Conservation (phyloP, 306 rosid species). For the Casuarina cunninghamiana region DNA sequence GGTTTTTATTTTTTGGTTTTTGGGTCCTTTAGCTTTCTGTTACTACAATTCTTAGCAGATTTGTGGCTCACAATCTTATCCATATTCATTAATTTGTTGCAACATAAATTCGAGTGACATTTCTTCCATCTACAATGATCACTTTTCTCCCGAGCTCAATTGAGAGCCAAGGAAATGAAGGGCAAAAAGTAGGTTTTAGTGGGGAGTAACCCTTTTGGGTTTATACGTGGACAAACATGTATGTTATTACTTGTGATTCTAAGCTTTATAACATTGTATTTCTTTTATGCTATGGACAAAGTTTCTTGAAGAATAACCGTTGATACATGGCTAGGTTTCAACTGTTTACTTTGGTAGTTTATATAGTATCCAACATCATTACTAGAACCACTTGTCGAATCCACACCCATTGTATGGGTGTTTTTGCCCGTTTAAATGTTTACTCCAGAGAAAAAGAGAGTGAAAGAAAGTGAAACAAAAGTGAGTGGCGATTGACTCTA, state of each 20-base stretch:
- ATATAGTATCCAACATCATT: background rate
- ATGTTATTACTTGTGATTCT: background rate
- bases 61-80: constrained; percentile 28
- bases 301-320: no score
- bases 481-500: no score
- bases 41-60: constrained; percentile 31
- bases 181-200: background rate
- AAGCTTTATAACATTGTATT: background rate
- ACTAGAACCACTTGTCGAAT: no score
- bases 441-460: no score
- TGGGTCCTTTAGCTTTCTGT: constrained; percentile 27
- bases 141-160: background rate
- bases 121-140: background rate
- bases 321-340: background rate
- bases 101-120: constrained; percentile 38
- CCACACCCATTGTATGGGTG: no score
- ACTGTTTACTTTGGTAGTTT: background rate
- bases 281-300: background rate
- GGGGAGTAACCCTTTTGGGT: background rate
- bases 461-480: no score
- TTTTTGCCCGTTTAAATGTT: no score
- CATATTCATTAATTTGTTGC: constrained; percentile 46
- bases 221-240: background rate
- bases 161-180: background rate
- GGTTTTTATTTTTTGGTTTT: constrained; percentile 33